Evolutionary conservation across 164 flowering plant genomes (phyloP).

Genomic region (Tinospora cordifolia): DNA sequence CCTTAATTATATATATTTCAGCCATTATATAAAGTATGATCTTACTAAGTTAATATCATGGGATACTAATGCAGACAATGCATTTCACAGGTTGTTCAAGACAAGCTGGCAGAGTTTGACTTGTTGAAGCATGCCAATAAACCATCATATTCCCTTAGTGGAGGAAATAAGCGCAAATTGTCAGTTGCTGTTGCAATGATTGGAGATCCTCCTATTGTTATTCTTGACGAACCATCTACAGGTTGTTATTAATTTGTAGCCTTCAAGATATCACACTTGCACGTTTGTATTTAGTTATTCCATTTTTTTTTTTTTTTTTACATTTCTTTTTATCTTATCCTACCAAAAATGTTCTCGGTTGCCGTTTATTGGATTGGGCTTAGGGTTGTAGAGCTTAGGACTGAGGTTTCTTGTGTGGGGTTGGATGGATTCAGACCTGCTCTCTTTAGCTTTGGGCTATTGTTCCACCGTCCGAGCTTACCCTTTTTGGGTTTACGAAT

Average conservation of each 20-base stretch:
- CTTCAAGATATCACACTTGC: not conserved
- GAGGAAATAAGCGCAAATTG: slow-evolving; percentile 91
- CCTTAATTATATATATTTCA: not conserved
- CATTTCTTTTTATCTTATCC: not conserved
- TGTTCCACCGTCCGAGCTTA: not conserved
- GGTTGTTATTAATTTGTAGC: slow-evolving; percentile 30
- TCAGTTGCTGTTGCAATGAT: slow-evolving; percentile 99
- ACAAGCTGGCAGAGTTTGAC: slow-evolving; percentile 85
- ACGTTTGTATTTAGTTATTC: not conserved
- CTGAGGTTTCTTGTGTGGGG: not conserved
- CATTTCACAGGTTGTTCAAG: slow-evolving; percentile 62
- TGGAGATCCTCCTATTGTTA: slow-evolving; percentile 95
- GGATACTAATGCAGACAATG: slow-evolving; percentile 7
- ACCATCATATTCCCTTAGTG: slow-evolving; percentile 87
- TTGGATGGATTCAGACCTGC: not conserved
- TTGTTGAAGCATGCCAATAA: slow-evolving; percentile 78
- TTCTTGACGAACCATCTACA: slow-evolving; percentile 98
- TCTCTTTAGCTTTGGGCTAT: not conserved
- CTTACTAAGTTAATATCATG: not conserved
- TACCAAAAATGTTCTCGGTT: not conserved
- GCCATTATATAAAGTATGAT: slow-evolving; percentile 1
- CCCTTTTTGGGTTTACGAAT: not conserved
- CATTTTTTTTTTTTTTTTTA: not conserved
- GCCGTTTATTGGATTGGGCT: not conserved
- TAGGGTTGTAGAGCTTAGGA: not conserved